Percentiles rank a stretch among this genome's conserved stretches.
These are phyloP conservation scores for Skeletonema costatum DNA, from an alignment of 108 stramenopile species.

Conservation along the genomic window DNA sequence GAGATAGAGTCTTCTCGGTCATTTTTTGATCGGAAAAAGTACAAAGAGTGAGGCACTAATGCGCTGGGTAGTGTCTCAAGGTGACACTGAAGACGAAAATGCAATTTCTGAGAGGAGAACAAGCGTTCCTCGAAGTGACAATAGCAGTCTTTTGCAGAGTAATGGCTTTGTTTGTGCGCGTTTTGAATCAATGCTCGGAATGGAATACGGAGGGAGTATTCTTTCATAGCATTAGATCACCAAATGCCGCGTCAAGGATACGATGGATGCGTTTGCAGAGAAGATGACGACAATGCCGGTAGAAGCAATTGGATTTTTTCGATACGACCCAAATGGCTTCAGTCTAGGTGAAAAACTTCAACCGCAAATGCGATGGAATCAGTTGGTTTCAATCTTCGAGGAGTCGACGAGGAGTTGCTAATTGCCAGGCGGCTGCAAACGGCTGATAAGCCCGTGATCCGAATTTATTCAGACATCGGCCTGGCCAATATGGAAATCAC, in stretches of 20 bases:
- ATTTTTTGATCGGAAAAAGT: neutral
- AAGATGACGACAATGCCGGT: neutral
- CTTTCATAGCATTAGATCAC: neutral
- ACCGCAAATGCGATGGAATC: neutral
- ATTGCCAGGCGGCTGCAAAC: neutral
- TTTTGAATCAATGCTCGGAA: neutral
- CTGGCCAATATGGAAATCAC: neutral
- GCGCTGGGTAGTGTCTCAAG: neutral
- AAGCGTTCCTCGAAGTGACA: neutral
- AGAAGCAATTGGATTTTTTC: slow-evolving; percentile 96
- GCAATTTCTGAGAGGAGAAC: neutral
- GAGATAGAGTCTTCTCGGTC: neutral
- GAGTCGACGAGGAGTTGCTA: neutral
- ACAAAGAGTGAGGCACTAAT: neutral
- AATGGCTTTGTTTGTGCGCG: neutral
- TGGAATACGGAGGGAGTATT: neutral
- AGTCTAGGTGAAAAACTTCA: neutral
- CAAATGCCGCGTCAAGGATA: neutral
- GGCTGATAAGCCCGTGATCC: neutral
- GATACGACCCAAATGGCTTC: slow-evolving; percentile 69
- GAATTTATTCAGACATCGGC: neutral
- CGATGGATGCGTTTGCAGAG: neutral
- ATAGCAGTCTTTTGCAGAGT: neutral
- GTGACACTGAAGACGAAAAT: neutral
- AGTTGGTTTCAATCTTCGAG: neutral